phyloP scores from a whole-genome alignment of 805 yeast species.

The Myxozyma geophila region DNA sequence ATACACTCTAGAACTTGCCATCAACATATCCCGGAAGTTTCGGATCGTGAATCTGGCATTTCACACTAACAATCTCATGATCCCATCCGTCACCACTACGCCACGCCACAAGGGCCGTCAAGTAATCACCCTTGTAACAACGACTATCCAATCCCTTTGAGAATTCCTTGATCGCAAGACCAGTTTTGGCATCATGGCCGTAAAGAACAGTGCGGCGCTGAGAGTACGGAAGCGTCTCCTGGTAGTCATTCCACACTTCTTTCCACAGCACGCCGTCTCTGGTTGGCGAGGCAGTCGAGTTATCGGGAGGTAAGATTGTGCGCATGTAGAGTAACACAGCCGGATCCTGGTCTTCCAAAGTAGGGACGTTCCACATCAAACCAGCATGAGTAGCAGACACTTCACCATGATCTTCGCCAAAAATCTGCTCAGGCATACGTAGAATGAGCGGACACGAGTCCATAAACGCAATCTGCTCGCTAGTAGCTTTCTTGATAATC shows the following conservation, averaged over 20 bases:
- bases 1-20: constrained; percentile 14
- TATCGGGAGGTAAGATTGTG: constrained; percentile 66
- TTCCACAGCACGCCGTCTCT: constrained; percentile 41
- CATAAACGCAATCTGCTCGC: constrained; percentile 64
- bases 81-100: constrained; percentile 32
- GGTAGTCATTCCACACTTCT: constrained; percentile 40
- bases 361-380: constrained; percentile 62
- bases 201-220: constrained; percentile 59
- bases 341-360: constrained; percentile 62
- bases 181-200: constrained; percentile 87
- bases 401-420: constrained; percentile 43
- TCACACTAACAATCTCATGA: constrained; percentile 32
- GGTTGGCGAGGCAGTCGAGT: constrained; percentile 58
- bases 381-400: constrained; percentile 85
- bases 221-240: constrained; percentile 38
- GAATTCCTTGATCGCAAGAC: constrained; percentile 65
- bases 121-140: constrained; percentile 74
- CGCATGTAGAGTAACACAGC: constrained; percentile 71
- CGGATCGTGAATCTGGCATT: constrained; percentile 36
- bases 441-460: constrained; percentile 67
- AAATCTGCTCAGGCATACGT: constrained; percentile 59
- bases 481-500: constrained; percentile 48
- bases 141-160: constrained; percentile 83
- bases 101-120: constrained; percentile 61
- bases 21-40: constrained; percentile 36